Percentiles rank a stretch among this genome's conserved stretches.
phyloP scores from a whole-genome alignment of 108 stramenopile genomes.

The Skeletonema costatum region DNA sequence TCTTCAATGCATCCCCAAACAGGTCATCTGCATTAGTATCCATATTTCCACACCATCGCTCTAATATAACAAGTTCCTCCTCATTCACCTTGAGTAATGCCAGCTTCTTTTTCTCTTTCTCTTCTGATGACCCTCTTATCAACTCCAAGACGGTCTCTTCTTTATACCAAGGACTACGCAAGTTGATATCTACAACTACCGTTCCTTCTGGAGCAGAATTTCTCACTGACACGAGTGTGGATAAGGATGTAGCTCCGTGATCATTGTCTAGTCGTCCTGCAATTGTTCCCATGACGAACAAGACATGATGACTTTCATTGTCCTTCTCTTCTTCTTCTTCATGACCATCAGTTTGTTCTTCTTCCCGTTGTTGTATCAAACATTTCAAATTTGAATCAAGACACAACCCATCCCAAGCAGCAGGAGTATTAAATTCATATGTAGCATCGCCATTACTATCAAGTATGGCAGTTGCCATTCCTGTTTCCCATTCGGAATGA shows the following conservation, averaged over 20 bases:
- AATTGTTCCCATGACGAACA: constrained; percentile 49
- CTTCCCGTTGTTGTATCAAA: not conserved
- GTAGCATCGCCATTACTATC: constrained; percentile 42
- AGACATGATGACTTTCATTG: not conserved
- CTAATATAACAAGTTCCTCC: constrained; percentile 38
- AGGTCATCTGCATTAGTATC: constrained; percentile 3
- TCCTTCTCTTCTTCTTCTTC: not conserved
- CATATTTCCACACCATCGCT: constrained; percentile 36
- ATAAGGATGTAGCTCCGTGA: constrained; percentile 38
- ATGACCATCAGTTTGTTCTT: not conserved
- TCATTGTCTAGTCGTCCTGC: constrained; percentile 22
- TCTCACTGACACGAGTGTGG: constrained; percentile 18
- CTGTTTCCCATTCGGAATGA: constrained; percentile 38
- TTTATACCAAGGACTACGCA: constrained; percentile 48
- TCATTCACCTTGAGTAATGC: constrained; percentile 54
- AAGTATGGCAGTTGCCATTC: constrained; percentile 39
- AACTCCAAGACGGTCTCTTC: constrained; percentile 23
- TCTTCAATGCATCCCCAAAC: constrained; percentile 17
- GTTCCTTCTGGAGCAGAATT: constrained; percentile 36
- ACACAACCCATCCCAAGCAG: constrained; percentile 49
- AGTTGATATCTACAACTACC: constrained; percentile 50
- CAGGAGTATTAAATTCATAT: constrained; percentile 48
- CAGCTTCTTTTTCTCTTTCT: constrained; percentile 4
- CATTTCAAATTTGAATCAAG: not conserved
- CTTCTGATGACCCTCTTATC: constrained; percentile 17